Evolutionary conservation across 805 yeast species (phyloP), one percentile per base, ranked within the genome.

Genomic region (Spathaspora sp.): DNA sequence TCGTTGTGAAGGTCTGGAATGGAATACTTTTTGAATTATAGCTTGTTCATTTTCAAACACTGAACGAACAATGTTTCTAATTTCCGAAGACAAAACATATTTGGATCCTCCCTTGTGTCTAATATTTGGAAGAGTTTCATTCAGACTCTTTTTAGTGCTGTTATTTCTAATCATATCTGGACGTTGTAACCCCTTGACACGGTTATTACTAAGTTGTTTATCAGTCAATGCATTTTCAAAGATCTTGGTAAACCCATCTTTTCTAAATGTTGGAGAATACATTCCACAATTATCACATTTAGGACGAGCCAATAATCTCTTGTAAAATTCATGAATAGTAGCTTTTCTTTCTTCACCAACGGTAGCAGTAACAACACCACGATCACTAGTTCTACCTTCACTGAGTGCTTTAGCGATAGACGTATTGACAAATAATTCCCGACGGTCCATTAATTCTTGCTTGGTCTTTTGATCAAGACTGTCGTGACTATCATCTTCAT

Each of bases 201-300:
- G 77, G 75, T 94, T 94, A 70, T 86, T 86, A 49, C 86, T 76
- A 49, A 80, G 63, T 67, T 93, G 97, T 66, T 89, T 89, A 48
- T 89, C 97, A 47, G 79, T 79, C 59, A 96, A 78, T 5, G 96
- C 83, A 58, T 84, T 85, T 72, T 94, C 98, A 63, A 94, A 94
- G 56, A 94, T 83, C 75, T 96, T 94, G 55, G 92, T 81, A 64
- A 83, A 86, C 0, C 99, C 99, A 66, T 94, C 99, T 63, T 92
- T 93, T 73, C 99, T 84, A 76, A 86, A 93, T 35, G 86, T 77
- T 50, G 99, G 98, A 44, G 97, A 90, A 68, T 77, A 89, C 96
- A 92, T 89, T 44, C 91, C 89, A 80, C 99, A 94, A 70, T 92
- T 91, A 62, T 89, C 96, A 80, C 99, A 94, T 69, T 85, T 88